phyloP scores from a whole-genome alignment of 1,284 basidiomycete species.

The Agroathelia rolfsii region DNA sequence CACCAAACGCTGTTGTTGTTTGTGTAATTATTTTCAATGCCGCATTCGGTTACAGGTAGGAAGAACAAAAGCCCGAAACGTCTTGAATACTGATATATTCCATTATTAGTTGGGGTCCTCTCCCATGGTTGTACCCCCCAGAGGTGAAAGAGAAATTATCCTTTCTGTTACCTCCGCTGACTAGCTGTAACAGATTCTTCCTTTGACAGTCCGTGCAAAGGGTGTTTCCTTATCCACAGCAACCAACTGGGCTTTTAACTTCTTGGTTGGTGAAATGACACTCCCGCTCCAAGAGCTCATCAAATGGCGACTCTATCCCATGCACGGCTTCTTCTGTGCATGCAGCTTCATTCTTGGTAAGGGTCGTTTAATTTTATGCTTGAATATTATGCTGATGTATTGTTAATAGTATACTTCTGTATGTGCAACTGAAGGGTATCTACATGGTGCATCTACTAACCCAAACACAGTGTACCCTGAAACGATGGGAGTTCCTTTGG shows the following conservation, averaged over 20 bases:
- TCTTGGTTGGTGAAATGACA: slow-evolving; percentile 82
- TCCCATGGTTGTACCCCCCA: slow-evolving; percentile 85
- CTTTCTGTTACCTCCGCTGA: too few species aligned
- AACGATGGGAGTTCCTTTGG: slow-evolving; percentile 69
- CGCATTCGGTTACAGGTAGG: slow-evolving; percentile 77
- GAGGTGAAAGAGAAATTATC: too few species aligned
- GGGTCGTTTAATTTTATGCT: slow-evolving; percentile 15
- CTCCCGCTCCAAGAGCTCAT: slow-evolving; percentile 87
- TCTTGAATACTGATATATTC: slow-evolving; percentile 14
- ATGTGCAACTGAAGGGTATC: slow-evolving; percentile 17
- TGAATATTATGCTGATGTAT: slow-evolving; percentile 12
- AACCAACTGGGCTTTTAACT: slow-evolving; percentile 81
- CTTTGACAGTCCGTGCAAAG: slow-evolving; percentile 82
- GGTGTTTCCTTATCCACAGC: slow-evolving; percentile 91
- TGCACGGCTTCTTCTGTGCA: slow-evolving; percentile 92
- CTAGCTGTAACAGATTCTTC: slow-evolving; percentile 69
- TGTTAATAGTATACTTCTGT: slow-evolving; percentile 63
- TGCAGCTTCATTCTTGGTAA: slow-evolving; percentile 76
- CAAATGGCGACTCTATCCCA: slow-evolving; percentile 88
- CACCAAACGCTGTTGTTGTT: slow-evolving; percentile 82
- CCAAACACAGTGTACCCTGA: slow-evolving; percentile 76
- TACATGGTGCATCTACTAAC: slow-evolving; percentile 7
- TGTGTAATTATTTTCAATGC: slow-evolving; percentile 94
- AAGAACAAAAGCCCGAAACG: slow-evolving; percentile 3
- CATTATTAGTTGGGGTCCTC: slow-evolving; percentile 55